Conservation (phyloP, 176 grass and related monocot genomes). For the Phyllostachys edulis region DNA sequence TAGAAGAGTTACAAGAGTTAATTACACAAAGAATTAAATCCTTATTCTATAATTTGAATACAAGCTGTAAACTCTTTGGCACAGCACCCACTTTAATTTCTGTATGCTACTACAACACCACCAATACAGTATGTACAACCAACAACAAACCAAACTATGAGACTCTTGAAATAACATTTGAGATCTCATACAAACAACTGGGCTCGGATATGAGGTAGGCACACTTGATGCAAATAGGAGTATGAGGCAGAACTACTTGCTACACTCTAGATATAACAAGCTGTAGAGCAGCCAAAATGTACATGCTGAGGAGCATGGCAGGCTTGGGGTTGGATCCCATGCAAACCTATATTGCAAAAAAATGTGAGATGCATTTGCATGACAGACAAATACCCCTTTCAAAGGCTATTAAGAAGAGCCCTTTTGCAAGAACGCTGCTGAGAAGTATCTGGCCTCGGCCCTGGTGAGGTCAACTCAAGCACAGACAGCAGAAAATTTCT, state of each 20-base stretch:
- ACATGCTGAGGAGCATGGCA: conserved; percentile 44
- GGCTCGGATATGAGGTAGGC: conserved; percentile 7
- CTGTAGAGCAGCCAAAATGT: conserved; percentile 14
- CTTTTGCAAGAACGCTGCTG: conserved; percentile 91
- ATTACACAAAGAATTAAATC: conserved; percentile 56
- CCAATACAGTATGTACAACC: conserved; percentile 55
- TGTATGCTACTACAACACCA: conserved; percentile 52
- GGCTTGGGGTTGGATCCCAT: conserved; percentile 23
- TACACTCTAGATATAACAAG: conserved; percentile 10
- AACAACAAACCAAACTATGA: conserved; percentile 43
- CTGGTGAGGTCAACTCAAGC: conserved; percentile 69
- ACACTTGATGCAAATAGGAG: conserved; percentile 37
- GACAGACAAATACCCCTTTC: conserved; percentile 16
- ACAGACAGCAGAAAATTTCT: conserved; percentile 75
- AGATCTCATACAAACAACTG: conserved; percentile 20
- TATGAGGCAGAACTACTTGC: conserved; percentile 14
- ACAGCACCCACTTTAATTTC: conserved; percentile 31
- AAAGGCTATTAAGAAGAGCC: conserved; percentile 89
- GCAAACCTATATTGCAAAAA: conserved; percentile 23
- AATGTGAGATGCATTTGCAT: neutral
- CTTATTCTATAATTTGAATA: conserved; percentile 69
- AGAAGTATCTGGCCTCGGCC: conserved; percentile 47
- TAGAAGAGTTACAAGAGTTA: conserved; percentile 44
- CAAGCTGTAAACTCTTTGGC: conserved; percentile 44
- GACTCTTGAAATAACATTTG: neutral